These are phyloP conservation scores for Hericium rajendrae DNA, from an alignment of 768 basidiomycete genomes.

Conservation along the genomic window DNA sequence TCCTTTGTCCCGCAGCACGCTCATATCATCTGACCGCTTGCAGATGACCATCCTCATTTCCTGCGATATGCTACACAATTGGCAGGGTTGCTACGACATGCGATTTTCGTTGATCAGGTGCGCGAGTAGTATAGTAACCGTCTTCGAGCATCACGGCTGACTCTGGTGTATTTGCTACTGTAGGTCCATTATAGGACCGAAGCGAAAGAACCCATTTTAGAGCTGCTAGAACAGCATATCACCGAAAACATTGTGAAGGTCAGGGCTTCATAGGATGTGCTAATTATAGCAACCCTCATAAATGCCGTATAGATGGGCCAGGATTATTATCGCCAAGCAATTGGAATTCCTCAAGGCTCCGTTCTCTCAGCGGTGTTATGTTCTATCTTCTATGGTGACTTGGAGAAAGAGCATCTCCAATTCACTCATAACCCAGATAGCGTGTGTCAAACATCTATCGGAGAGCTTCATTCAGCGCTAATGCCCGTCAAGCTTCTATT, in stretches of 20 bases:
- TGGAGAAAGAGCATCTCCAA: slow-evolving; percentile 53
- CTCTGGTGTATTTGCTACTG: background rate
- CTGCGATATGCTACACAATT: slow-evolving; percentile 57
- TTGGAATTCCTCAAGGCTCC: slow-evolving; percentile 96
- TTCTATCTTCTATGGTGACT: slow-evolving; percentile 88
- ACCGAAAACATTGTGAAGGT: slow-evolving; percentile 90
- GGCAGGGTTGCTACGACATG: slow-evolving; percentile 56
- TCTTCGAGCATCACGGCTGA: background rate
- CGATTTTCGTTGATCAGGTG: slow-evolving; percentile 83
- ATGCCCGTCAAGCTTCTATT: slow-evolving; percentile 50
- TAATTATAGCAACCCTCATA: too few relatives aligned
- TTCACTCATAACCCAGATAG: slow-evolving; percentile 50
- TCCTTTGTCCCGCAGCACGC: background rate
- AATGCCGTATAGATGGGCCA: slow-evolving; percentile 38
- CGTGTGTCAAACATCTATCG: slow-evolving; percentile 35
- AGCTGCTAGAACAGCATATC: slow-evolving; percentile 82
- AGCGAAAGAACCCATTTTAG: slow-evolving; percentile 50
- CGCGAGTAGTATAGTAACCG: background rate
- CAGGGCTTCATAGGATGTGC: background rate
- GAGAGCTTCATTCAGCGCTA: background rate
- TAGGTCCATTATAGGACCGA: slow-evolving; percentile 47
- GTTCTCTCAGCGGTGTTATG: slow-evolving; percentile 92
- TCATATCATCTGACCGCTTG: background rate
- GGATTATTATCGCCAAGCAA: slow-evolving; percentile 78
- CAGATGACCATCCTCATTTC: slow-evolving; percentile 76